Conservation (phyloP, 176 grass and related monocot species). For the Tillandsia fasciculata region DNA sequence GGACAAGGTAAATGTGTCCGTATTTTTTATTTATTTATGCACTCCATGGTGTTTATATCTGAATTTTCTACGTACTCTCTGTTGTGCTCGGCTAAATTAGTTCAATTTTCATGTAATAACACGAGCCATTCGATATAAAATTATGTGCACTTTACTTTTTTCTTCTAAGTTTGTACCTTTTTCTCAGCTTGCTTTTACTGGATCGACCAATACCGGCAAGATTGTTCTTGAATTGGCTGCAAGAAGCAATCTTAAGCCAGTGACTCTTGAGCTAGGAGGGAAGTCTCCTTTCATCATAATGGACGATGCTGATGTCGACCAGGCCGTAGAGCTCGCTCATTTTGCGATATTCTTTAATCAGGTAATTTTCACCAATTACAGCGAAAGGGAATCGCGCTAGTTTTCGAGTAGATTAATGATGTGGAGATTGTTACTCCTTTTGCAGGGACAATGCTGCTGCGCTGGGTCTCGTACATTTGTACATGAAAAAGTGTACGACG, state of each 20-base stretch:
- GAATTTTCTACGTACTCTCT: not conserved
- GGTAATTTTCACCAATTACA: constrained; percentile 27
- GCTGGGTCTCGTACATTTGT: constrained; percentile 94
- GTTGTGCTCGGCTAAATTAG: not conserved
- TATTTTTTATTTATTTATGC: not conserved
- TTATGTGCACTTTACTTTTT: not conserved
- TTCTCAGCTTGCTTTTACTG: constrained; percentile 65
- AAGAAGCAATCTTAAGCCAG: constrained; percentile 85
- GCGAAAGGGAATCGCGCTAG: not conserved
- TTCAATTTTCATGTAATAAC: not conserved
- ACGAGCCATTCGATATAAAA: not conserved
- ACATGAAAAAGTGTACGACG: constrained; percentile 77
- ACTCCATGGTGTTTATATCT: not conserved
- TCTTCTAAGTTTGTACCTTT: not conserved
- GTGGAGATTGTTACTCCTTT: not conserved
- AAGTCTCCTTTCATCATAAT: constrained; percentile 91
- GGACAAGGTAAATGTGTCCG: constrained; percentile 58
- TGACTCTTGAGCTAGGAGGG: constrained; percentile 91
- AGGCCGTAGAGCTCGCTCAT: constrained; percentile 89
- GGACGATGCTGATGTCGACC: constrained; percentile 75
- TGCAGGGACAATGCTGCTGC: constrained; percentile 89
- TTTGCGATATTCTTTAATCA: constrained; percentile 92
- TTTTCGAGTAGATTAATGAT: constrained; percentile 6
- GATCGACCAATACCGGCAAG: constrained; percentile 71
- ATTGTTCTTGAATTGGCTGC: constrained; percentile 75